phyloP scores from a whole-genome alignment of 2,329 filamentous ascomycete genomes.

The Calonectria leucothoes region DNA sequence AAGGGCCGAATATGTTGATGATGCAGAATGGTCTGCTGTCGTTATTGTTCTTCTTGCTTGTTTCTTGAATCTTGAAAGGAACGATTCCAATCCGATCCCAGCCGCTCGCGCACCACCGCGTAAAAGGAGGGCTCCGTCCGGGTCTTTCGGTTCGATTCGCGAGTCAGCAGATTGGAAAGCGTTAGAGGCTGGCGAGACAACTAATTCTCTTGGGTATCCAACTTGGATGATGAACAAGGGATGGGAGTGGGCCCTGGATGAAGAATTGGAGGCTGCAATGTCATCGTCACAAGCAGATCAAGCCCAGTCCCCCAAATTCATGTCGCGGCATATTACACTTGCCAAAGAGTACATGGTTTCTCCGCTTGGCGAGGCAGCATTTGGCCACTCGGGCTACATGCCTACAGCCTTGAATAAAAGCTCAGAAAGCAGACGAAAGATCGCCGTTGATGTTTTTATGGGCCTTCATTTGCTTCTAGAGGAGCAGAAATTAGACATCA shows the following conservation, averaged over 20 bases:
- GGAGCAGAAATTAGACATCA: conserved; percentile 84
- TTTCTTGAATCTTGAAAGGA: conserved; percentile 68
- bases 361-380: conserved; percentile 64
- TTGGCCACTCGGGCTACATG: conserved; percentile 69
- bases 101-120: conserved; percentile 44
- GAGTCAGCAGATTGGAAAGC: conserved; percentile 60
- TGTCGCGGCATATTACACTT: conserved; percentile 65
- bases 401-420: conserved; percentile 68
- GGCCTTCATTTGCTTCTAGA: conserved; percentile 89
- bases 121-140: conserved; percentile 47
- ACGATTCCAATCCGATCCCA: conserved; percentile 40
- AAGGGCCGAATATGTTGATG: conserved; percentile 57
- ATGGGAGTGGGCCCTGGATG: conserved; percentile 79
- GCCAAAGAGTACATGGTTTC: conserved; percentile 75
- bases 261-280: conserved; percentile 53
- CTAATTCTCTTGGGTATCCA: conserved; percentile 62
- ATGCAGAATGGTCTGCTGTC: conserved; percentile 77
- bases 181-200: conserved; percentile 59
- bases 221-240: conserved; percentile 70
- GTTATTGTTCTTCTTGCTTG: conserved; percentile 73
- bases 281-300: conserved; percentile 41
- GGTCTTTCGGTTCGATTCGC: conserved; percentile 49
- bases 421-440: conserved; percentile 67
- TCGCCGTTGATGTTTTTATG: conserved; percentile 76
- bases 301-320: conserved; percentile 51